Percentiles rank a stretch among this genome's conserved stretches.
phyloP scores from a whole-genome alignment of 1,284 basidiomycete species.

The Chondrostereum purpureum region DNA sequence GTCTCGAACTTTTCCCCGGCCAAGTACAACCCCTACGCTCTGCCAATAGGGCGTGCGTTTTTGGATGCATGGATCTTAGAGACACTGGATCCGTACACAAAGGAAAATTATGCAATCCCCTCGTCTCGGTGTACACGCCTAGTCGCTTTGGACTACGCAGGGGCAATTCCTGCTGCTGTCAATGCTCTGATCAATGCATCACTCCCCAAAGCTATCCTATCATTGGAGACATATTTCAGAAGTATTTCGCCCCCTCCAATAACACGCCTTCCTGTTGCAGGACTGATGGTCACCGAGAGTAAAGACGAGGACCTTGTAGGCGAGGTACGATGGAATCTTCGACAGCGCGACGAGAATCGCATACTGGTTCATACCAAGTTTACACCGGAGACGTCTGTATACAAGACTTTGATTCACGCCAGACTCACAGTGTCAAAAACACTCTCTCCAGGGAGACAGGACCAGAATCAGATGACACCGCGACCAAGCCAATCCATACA shows the following conservation, averaged over 20 bases:
- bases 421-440: constrained; percentile 14
- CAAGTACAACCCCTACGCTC: constrained; percentile 74
- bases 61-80: constrained; percentile 97
- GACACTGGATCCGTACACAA: constrained; percentile 94
- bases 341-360: constrained; percentile 50
- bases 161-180: constrained; percentile 79
- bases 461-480: constrained; percentile 13
- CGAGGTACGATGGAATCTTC: constrained; percentile 46
- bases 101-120: constrained; percentile 92
- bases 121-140: constrained; percentile 89
- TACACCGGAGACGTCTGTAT: constrained; percentile 39
- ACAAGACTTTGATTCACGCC: constrained; percentile 43
- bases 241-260: constrained; percentile 54
- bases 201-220: constrained; percentile 62
- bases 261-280: constrained; percentile 59
- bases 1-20: constrained; percentile 46
- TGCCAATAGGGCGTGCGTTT: constrained; percentile 79
- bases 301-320: constrained; percentile 34
- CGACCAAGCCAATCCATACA: constrained; percentile 8
- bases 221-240: constrained; percentile 69
- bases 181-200: constrained; percentile 85
- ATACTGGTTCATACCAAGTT: constrained; percentile 47
- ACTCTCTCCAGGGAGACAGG: background rate
- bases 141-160: constrained; percentile 85
- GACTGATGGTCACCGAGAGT: constrained; percentile 49